Conservation (phyloP, 345 rosid species). For the Eucalyptus rudis region DNA sequence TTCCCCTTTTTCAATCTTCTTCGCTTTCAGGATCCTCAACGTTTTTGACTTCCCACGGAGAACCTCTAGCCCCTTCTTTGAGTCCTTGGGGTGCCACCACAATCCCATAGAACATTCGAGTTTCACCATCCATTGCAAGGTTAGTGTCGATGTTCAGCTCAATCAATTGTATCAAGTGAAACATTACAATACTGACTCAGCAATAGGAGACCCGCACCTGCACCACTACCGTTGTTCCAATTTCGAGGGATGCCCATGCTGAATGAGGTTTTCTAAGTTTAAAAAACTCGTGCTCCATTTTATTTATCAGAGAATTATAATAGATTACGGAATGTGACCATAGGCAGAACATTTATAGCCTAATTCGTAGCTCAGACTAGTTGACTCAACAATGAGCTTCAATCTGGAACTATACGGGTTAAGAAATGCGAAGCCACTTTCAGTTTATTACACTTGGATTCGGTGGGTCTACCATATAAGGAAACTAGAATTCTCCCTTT, state of each 20-base stretch:
- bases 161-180: not conserved
- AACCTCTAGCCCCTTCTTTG: constrained; percentile 76
- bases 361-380: not conserved
- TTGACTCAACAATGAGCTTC: not conserved
- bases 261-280: not conserved
- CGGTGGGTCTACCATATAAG: not conserved
- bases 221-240: not conserved
- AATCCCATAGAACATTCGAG: constrained; percentile 90
- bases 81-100: constrained; percentile 85
- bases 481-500: not conserved
- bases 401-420: not conserved
- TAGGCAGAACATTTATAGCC: not conserved
- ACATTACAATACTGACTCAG: not conserved
- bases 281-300: not conserved
- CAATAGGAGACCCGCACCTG: not conserved
- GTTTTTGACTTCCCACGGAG: constrained; percentile 85
- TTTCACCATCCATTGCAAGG: constrained; percentile 56
- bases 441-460: not conserved
- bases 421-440: not conserved
- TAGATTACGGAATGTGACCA: not conserved
- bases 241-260: not conserved
- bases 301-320: not conserved
- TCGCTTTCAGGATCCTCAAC: constrained; percentile 78
- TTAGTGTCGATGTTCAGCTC: not conserved
- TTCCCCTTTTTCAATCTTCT: constrained; percentile 68